Base-by-base conservation (phyloP, 208 protist species). In the Trypanosoma melophagium region DNA sequence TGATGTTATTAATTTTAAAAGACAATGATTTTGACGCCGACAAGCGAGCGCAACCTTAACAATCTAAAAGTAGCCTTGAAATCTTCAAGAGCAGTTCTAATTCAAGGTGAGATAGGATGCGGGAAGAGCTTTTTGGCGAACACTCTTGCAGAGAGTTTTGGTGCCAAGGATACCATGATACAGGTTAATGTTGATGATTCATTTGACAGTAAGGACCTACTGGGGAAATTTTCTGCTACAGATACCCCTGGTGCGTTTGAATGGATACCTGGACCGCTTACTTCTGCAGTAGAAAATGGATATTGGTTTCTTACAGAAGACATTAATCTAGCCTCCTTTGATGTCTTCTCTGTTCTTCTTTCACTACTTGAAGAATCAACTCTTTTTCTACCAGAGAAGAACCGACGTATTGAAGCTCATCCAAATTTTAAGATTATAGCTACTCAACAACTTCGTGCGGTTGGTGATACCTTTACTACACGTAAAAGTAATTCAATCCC, bases 231-330 rank as follows among this genome's bases (percentile, higher is more conserved):
- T 77, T 92, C 98, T 42, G 99, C 97, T n/a, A 98, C 96, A 0
- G 96, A 99, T 47, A 87, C 84, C 7, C 97, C 98, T 0, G 99
- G 99, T 40, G 81, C 99, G 40, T 99, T 99, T 76, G 84, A 95
- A 41, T 99, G 98, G 97, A 86, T 99, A 59, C 72, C 94, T n/a
- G 98, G 99, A 28, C 95, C 96, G 14, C 76, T 99, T 51, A 98
- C 98, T 35, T 79, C 92, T 22, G 98, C 98, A 12, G 98, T 99
- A 10, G 45, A 81, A 66, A 83, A 98, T 47, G 99, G 98, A 4
- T 83, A 87, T 49, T 99, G 98, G 98, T 86, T 99, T 59, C 60
- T 99, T 12, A 97, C 99, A 73, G 99, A 99, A 63, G 98, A 99
- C 80, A 96, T 99, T 53, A 98, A 99, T 79, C 76, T 98, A 13